Evolutionary conservation across 441 rosid genomes (phyloP).

Genomic region (Euphorbia schlechtendalii): DNA sequence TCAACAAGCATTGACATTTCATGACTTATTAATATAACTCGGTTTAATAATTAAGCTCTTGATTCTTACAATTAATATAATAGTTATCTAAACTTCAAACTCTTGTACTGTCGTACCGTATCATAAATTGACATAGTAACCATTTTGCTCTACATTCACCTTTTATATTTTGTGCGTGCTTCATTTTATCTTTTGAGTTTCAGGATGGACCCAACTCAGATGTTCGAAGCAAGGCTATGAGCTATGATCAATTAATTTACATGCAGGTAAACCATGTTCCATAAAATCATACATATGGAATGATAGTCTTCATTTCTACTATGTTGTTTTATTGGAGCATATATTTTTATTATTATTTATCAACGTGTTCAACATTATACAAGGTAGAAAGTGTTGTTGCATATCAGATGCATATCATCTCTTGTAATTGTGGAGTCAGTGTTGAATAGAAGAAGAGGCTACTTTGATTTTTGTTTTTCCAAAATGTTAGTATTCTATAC

Average conservation of each 20-base stretch:
- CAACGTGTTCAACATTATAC: no score
- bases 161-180: neutral
- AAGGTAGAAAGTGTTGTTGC: neutral
- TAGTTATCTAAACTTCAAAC: neutral
- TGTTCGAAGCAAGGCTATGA: constrained; percentile 72
- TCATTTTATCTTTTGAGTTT: constrained; percentile 11
- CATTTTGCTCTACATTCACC: neutral
- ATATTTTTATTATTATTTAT: neutral
- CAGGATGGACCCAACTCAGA: constrained; percentile 74
- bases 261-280: constrained; percentile 55
- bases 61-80: neutral
- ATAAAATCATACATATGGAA: neutral
- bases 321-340: neutral
- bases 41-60: neutral
- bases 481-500: neutral
- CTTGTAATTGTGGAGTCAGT: neutral
- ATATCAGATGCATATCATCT: neutral
- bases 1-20: neutral
- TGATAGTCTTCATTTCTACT: neutral
- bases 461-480: neutral
- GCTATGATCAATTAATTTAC: constrained; percentile 70
- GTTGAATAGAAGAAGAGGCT: neutral
- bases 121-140: neutral
- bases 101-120: no score
- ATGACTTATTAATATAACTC: neutral